These are phyloP conservation scores for Arthrobotrys conoides DNA, from an alignment of 2,329 filamentous ascomycete genomes.

Conservation along the genomic window DNA sequence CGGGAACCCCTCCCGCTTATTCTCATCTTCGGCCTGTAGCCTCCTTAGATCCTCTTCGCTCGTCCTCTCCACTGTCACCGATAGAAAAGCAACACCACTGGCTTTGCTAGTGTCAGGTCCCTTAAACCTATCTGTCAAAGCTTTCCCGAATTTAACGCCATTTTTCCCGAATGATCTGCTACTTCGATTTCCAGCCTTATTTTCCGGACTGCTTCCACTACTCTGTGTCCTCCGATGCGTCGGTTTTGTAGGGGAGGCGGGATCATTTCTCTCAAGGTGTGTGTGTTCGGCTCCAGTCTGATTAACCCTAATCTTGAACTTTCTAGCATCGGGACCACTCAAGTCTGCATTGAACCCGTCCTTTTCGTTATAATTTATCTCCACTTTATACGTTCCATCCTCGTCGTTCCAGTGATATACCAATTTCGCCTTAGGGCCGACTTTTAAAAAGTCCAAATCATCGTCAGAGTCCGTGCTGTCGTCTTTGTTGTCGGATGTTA, in stretches of 20 bases:
- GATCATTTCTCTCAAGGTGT: conserved; percentile 22
- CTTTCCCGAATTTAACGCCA: conserved; percentile 7
- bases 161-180: conserved; percentile 28
- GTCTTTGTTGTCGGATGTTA: conserved; percentile 55
- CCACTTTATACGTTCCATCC: conserved; percentile 51
- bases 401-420: conserved; percentile 56
- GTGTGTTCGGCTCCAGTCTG: conserved; percentile 40
- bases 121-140: conserved; percentile 26
- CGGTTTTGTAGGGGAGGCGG: neutral
- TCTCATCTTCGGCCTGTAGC: conserved; percentile 38
- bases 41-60: conserved; percentile 43
- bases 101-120: neutral
- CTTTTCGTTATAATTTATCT: conserved; percentile 51
- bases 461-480: conserved; percentile 52
- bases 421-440: conserved; percentile 46
- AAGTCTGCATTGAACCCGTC: conserved; percentile 54
- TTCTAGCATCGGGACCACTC: conserved; percentile 40
- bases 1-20: conserved; percentile 27
- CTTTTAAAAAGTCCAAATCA: conserved; percentile 44
- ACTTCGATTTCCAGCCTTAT: conserved; percentile 29
- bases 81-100: conserved; percentile 36
- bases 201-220: conserved; percentile 5
- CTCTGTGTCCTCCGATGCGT: conserved; percentile 4
- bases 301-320: conserved; percentile 45
- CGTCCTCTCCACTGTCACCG: conserved; percentile 49